These are phyloP conservation scores for Pinguiococcus pyrenoidosus DNA, from an alignment of 108 stramenopile species.

Conservation along the genomic window DNA sequence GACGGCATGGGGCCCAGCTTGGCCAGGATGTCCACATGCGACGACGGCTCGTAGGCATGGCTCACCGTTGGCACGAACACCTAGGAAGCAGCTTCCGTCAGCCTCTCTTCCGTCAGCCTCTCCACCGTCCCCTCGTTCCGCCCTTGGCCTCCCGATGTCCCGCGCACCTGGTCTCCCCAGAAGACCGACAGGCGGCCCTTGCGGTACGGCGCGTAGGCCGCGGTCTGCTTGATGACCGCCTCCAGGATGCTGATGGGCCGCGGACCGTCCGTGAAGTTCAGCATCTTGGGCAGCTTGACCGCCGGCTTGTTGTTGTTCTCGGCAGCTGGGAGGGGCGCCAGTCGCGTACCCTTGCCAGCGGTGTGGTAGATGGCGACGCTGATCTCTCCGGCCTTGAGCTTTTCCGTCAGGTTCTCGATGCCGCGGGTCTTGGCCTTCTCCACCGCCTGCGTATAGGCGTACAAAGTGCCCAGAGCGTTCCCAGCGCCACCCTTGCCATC, in stretches of 20 bases:
- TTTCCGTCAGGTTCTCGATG: too few species aligned
- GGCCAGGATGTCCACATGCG: slow-evolving; percentile 93
- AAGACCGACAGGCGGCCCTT: slow-evolving; percentile 82
- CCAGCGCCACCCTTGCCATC: too few species aligned
- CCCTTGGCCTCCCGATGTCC: too few species aligned
- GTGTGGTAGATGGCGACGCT: slow-evolving; percentile 88
- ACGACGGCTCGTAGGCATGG: slow-evolving; percentile 60
- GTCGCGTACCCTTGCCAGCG: slow-evolving; percentile 75
- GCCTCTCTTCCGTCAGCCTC: too few species aligned
- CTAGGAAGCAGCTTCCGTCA: too few species aligned
- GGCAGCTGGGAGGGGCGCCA: slow-evolving; percentile 87
- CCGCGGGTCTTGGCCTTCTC: slow-evolving; percentile 48
- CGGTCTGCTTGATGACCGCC: slow-evolving; percentile 91
- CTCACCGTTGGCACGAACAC: too few species aligned
- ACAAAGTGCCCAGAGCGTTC: slow-evolving; percentile 56
- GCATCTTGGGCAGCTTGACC: slow-evolving; percentile 44
- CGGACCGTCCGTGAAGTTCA: slow-evolving; percentile 8
- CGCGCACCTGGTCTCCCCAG: slow-evolving; percentile 95
- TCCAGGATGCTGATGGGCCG: slow-evolving; percentile 84
- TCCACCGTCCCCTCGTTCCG: too few species aligned
- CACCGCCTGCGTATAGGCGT: slow-evolving; percentile 80
- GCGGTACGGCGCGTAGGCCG: slow-evolving; percentile 82
- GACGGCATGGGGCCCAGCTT: slow-evolving; percentile 74
- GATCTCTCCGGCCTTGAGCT: too few species aligned
- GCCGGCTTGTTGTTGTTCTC: slow-evolving; percentile 99